A percentile compares a stretch with the other conserved stretches of the same genome.
Conservation (phyloP, 1,284 basidiomycete species). For the Fistulinella cinereoalba region DNA sequence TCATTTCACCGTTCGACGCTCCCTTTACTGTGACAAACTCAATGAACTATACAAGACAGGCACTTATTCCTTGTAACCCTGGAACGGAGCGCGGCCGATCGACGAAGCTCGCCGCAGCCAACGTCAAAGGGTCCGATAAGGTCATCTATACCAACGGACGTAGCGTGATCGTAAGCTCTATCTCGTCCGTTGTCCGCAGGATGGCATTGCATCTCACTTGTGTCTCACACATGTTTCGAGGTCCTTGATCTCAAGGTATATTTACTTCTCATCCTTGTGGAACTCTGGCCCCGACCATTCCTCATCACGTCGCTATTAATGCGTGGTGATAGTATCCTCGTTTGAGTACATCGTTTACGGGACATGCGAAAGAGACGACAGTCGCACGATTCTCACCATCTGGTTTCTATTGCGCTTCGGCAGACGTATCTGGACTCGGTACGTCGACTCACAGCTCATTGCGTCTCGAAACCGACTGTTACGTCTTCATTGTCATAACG, state of each 20-base stretch:
- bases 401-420: slow-evolving; percentile 94
- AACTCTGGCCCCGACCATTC: neutral
- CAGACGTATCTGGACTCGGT: slow-evolving; percentile 79
- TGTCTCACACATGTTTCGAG: slow-evolving; percentile 33
- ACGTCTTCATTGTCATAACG: too few species aligned
- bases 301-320: neutral
- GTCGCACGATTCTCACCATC: slow-evolving; percentile 92
- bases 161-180: slow-evolving; percentile 72
- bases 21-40: neutral
- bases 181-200: neutral
- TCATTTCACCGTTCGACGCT: slow-evolving; percentile 1
- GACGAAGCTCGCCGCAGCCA: slow-evolving; percentile 82
- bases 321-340: slow-evolving; percentile 45
- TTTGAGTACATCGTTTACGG: slow-evolving; percentile 62
- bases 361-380: slow-evolving; percentile 83
- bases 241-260: slow-evolving; percentile 59
- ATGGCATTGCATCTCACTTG: neutral
- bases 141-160: slow-evolving; percentile 86
- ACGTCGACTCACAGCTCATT: too few species aligned
- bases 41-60: slow-evolving; percentile 30
- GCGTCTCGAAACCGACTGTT: too few species aligned
- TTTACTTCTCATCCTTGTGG: neutral
- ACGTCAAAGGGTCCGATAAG: slow-evolving; percentile 56
- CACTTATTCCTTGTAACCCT: slow-evolving; percentile 74
- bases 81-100: slow-evolving; percentile 68